Base-by-base conservation (phyloP, 1,284 basidiomycete species). In the Kwoniella shivajii region DNA sequence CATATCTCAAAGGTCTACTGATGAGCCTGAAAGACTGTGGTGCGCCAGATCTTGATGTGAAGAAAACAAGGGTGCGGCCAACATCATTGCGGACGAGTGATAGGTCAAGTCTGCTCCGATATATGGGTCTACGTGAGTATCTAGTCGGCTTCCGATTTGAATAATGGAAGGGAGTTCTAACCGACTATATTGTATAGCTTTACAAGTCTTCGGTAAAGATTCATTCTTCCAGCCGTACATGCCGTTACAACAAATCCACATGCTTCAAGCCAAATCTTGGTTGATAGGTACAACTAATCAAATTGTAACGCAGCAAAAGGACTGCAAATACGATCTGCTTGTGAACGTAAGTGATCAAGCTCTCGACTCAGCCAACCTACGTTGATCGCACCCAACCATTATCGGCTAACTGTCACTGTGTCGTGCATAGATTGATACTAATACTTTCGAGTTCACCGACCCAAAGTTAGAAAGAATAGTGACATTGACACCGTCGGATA, bases 201-300 rank as follows among this genome's bases (percentile, higher is more conserved):
- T 76, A 27, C 68, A 75, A 49, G 74, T 92, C 22, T 93, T 93
- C 60, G 90, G 90, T 55, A 87, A 88, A 86, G 90, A 92, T 64
- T 84, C 92, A 1, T 94, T 98, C 80, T 99, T 99, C 80, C 95
- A 99, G 77, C 96, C 95, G 1, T 99, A 98, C 77, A 82, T 99
- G 22, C 95, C 95, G 0, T 77, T 99, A 7, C 95, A 99, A 76
- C 94, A 99, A 76, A 83, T 97, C 16, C 95, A 98, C 64, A 84
- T 93, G 79, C 79, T 96, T 38, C 87, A 84, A 66, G 85, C 89
- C 3, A 82, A 83, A 42, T 86, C 88, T 59, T 99, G 90, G 88
- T 82, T 99, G 20, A 80, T 82, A 4, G 84, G 95, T 10, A 93
- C 91, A 61, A 99, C 95, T 7, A 99, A 99, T 76, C 86, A 89